Evolutionary conservation across 1,284 basidiomycete species (phyloP), one percentile per base, ranked within the genome.

Genomic region (Coniferiporia sulphurascens): DNA sequence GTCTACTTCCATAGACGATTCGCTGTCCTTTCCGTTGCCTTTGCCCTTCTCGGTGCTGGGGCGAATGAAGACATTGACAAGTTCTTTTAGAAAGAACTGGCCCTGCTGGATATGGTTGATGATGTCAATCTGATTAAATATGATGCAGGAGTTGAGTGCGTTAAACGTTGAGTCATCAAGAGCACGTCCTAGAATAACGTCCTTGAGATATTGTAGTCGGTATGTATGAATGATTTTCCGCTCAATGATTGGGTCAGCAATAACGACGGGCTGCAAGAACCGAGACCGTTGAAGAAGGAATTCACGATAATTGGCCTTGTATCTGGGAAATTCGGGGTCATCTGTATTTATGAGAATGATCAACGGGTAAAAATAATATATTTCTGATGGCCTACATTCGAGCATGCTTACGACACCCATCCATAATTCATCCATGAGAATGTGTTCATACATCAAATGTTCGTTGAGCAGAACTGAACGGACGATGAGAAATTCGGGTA

Each of bases 101-200:
- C 95, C 91, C 59, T 80, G 82, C 69, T 95, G 90, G 51, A 98
- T 85, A 71, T 96, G 89, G 56, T 82, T 86, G 70, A 98, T 93
- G 69, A 99, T 98, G 74, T 99, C 96, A 68, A 96, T 95, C 74
- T 99, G 96, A 75, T 98, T 97, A 82, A 96, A 99, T 71, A 98
- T 96, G 71, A 99, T 93, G 74, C 93, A 93, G 15, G 93, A 94
- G 74, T 95, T 98, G 68, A 99, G 84, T 67, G 98, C 93, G 67
- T 95, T 95, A 78, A 98, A 97, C 0, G 95, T 98, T 0, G 93
- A 91, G 71, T 99, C 96, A 69, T 99, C 96, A 49, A 98, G 82
- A 1, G 91, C 86, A 6, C 96, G 86, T 0, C 95, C 94, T 36
- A 99, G 88, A 41, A 99, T 93, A 60, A 99, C 96, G 70, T 99